Evolutionary conservation across 192 early-diverging fungal genomes (phyloP), one percentile per base, ranked within the genome.

Genomic region (Ramicandelaber brevisporus): DNA sequence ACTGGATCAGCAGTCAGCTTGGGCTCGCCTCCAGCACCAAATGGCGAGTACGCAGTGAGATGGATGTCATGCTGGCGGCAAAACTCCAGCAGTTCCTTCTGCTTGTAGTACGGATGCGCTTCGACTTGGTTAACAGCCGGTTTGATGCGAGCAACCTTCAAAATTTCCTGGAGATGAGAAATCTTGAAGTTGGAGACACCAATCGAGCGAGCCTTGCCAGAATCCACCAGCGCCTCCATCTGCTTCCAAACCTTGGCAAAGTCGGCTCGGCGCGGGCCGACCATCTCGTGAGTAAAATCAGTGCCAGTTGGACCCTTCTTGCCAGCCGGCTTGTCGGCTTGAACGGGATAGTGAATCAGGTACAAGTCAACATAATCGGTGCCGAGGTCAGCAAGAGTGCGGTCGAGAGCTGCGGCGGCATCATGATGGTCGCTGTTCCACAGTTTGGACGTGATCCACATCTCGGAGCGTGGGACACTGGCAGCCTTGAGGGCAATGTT

Each of bases 101-200:
- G 33, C 16, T 49, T 55, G 31, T 51, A 43, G 37, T 56, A 59
- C 19, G 81, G 81, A 41, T 86, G 79, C 17, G 78, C 43, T 44
- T 92, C 87, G 30, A 84, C 52, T 47, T 93, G 83, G 59, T 78
- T 76, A 20, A 69, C 75, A 24, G 68, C 78, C 9, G 88, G 88
- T 29, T 61, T 39, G 21, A 86, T 66, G 26, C 53, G 59, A 43
- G 65, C 59, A 26, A 48, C 32, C 4, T 47, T 51, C 4, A 88
- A 37, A 23, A 92, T 46, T 34, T 70, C 57, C 29, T 76, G 53
- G 12, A 81, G 46, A 27, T 72, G 52, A 20, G 36, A 35, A 30
- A 59, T 57, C 39, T 53, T 57, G 20, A 63, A 76, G 56, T 95
- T 95, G 26, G 71, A 75, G 18, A 89, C 79, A 42, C 88, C 88